Evolutionary conservation across 495 filamentous ascomycete species (phyloP).

Genomic region (Hyaloscypha variabilis): DNA sequence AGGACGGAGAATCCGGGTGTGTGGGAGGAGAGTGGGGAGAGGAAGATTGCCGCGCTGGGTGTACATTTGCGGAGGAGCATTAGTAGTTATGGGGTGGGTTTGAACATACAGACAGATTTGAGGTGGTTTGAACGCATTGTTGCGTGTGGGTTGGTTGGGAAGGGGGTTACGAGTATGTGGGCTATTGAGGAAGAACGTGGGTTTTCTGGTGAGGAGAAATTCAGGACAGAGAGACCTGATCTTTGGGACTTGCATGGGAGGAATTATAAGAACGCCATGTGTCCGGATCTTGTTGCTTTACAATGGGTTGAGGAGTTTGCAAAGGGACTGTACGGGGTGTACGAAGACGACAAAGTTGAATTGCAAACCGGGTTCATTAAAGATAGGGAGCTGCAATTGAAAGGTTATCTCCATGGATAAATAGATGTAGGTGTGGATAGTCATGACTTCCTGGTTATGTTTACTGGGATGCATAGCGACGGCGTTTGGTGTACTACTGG

Average conservation of each 20-base stretch:
- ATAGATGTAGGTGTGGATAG: neutral
- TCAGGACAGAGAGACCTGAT: neutral
- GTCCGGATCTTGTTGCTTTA: neutral
- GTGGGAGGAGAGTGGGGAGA: constrained; percentile 60
- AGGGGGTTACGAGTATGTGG: constrained; percentile 64
- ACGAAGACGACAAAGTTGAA: neutral
- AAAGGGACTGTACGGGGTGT: neutral
- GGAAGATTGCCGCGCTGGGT: constrained; percentile 87
- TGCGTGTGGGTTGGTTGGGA: constrained; percentile 83
- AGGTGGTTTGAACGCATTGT: constrained; percentile 78
- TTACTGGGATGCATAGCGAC: neutral
- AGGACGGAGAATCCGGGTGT: constrained; percentile 84
- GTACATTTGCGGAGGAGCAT: constrained; percentile 86
- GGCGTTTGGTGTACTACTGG: too few relatives aligned
- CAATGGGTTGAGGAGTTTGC: neutral
- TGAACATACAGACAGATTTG: constrained; percentile 77
- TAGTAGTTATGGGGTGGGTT: constrained; percentile 80
- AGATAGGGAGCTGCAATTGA: neutral
- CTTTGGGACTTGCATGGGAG: neutral
- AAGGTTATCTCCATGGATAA: neutral
- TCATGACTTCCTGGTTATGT: neutral
- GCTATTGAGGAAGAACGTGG: constrained; percentile 46
- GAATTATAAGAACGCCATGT: neutral
- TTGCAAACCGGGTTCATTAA: neutral
- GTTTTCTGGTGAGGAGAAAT: neutral